Evolutionary conservation across 106 monocot species (phyloP), one percentile per base, ranked within the genome.

Genomic region (Phalaenopsis equestris): DNA sequence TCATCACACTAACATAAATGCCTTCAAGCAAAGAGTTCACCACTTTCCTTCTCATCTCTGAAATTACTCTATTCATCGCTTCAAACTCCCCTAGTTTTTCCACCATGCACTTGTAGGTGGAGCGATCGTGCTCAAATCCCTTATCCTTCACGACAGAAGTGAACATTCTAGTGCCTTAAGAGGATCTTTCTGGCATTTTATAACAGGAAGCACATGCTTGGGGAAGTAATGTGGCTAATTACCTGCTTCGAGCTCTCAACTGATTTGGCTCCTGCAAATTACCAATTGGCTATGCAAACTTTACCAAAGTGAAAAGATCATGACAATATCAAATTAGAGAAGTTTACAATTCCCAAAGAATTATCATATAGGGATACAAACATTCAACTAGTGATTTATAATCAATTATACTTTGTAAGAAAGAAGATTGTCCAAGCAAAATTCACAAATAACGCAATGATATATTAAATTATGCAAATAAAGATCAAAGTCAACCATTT

Each of bases 161-260:
- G 85, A 94, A 94, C 91, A 91, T 88, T 91, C 86, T 21, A 94
- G 88, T 56, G 94, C 94, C 30, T 83, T 74, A 16, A 91, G 86
- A 11, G 94, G 87, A 73, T 91, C 89, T 80, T 87, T 87, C 73
- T 94, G 94, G 75, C 79, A 65, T 82, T 56, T 89, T 41, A 91
- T 67, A 18, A 89, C 91, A 3, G 77, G 73, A 16, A 48, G 76
- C 41, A 94, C 91, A 84, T 94, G 94, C 42, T 86, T 89, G 3
- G 91, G 89, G 30, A 65, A 89, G 89, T 73, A 94, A 80, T 39
- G 78, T n/a, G 87, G 15, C 72, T 80, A 89, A 92, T 92, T 81
- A 57, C 73, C 76, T 24, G 11, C 30, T 70, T 36, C 70, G 14
- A 36, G 38, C 30, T 11, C 14, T 61, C 21, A n/a, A 1, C 4